A percentile compares a stretch with the other conserved stretches of the same genome.
Conservation (phyloP, 2,329 filamentous ascomycete species). For the Emericellopsis atlantica region DNA sequence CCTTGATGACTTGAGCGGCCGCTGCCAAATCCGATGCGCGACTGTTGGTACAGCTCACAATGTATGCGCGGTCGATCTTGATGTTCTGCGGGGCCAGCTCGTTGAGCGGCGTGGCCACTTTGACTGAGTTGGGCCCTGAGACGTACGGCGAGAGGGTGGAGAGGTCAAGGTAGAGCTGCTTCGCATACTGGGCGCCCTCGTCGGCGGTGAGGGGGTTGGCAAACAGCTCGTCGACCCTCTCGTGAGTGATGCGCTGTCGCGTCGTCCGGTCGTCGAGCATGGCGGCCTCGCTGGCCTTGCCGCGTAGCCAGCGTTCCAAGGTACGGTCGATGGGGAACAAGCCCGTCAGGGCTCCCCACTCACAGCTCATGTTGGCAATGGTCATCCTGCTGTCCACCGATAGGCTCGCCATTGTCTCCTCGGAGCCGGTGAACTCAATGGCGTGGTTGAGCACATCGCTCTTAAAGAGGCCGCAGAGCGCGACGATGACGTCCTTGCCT, state of each 20-base stretch:
- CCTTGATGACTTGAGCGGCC: conserved; percentile 74
- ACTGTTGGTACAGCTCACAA: conserved; percentile 78
- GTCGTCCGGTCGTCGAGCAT: conserved; percentile 34
- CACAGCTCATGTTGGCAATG: conserved; percentile 70
- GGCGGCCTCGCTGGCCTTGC: conserved; percentile 61
- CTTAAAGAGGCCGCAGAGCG: conserved; percentile 75
- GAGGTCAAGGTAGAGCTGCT: conserved; percentile 69
- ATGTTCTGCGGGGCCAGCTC: conserved; percentile 66
- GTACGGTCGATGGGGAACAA: conserved; percentile 66
- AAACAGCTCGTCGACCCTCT: conserved; percentile 59
- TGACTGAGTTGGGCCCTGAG: conserved; percentile 79
- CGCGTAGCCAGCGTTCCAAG: conserved; percentile 61
- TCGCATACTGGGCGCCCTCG: conserved; percentile 67
- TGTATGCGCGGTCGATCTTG: conserved; percentile 67
- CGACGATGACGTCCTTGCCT: conserved; percentile 89
- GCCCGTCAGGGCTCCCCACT: conserved; percentile 57
- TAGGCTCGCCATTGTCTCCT: conserved; percentile 63
- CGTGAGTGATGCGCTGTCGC: conserved; percentile 52
- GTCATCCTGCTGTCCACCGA: conserved; percentile 62
- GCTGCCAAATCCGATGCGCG: conserved; percentile 69
- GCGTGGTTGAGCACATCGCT: conserved; percentile 85
- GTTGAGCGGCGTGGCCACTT: conserved; percentile 65
- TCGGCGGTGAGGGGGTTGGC: conserved; percentile 58
- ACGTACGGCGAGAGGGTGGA: conserved; percentile 74
- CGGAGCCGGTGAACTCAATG: conserved; percentile 75